Percentiles rank a stretch among this genome's conserved stretches.
phyloP scores from a whole-genome alignment of 495 filamentous ascomycete species.

The Elasticomyces elasticus region DNA sequence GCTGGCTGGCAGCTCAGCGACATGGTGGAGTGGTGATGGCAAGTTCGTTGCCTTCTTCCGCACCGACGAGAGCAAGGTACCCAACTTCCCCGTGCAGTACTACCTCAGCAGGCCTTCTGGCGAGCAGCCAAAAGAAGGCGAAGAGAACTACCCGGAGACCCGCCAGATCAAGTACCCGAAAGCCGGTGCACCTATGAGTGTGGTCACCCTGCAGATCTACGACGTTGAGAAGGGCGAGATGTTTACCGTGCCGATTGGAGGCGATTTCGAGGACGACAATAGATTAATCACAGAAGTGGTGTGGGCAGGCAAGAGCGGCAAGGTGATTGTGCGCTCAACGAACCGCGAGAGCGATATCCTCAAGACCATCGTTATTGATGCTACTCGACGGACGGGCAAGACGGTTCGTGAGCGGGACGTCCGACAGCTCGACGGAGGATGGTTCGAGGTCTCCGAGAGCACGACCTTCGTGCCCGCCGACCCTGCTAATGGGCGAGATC shows the following conservation, averaged over 20 bases:
- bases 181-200: conserved; percentile 84
- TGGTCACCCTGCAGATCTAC: conserved; percentile 80
- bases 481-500: conserved; percentile 58
- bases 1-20: conserved; percentile 65
- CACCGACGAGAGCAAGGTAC: conserved; percentile 85
- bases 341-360: conserved; percentile 89
- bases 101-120: conserved; percentile 83
- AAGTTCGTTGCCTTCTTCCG: conserved; percentile 80
- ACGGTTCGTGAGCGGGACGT: conserved; percentile 71
- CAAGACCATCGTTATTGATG: conserved; percentile 77
- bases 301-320: conserved; percentile 65
- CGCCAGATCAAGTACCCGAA: conserved; percentile 95
- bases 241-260: conserved; percentile 67
- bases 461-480: conserved; percentile 83
- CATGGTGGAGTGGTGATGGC: conserved; percentile 90
- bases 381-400: conserved; percentile 57
- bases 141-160: conserved; percentile 86
- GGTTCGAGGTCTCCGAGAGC: conserved; percentile 88
- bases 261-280: conserved; percentile 69
- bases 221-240: conserved; percentile 69
- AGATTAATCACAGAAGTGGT: conserved; percentile 86
- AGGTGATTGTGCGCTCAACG: conserved; percentile 79
- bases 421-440: conserved; percentile 76
- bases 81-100: conserved; percentile 90
- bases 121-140: conserved; percentile 53